These are phyloP conservation scores for Arthromyces matolae DNA, from an alignment of 768 basidiomycete genomes.

Conservation along the genomic window DNA sequence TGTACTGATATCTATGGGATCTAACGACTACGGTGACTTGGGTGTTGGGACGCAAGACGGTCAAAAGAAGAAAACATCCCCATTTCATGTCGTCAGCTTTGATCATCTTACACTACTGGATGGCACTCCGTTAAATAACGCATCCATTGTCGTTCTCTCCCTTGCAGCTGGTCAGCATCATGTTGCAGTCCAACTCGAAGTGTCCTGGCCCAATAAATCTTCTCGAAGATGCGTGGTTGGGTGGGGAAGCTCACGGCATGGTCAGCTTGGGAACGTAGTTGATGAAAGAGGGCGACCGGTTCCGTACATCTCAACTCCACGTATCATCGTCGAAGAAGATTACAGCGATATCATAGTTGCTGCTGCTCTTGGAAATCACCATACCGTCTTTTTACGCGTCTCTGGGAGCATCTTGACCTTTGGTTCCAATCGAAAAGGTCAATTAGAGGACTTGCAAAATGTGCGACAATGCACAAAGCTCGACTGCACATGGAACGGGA, in stretches of 20 bases:
- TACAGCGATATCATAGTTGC: constrained; percentile 28
- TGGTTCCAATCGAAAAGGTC: constrained; percentile 74
- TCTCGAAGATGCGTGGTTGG: constrained; percentile 44
- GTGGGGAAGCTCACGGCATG: constrained; percentile 85
- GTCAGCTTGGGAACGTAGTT: constrained; percentile 61
- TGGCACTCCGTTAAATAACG: constrained; percentile 20
- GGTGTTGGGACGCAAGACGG: constrained; percentile 44
- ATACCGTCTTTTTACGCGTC: constrained; percentile 51
- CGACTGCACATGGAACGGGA: constrained; percentile 80
- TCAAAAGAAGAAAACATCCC: constrained; percentile 13
- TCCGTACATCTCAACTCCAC: constrained; percentile 30
- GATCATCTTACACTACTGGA: constrained; percentile 33
- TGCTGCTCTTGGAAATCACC: constrained; percentile 39
- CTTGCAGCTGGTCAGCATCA: constrained; percentile 72
- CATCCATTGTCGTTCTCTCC: constrained; percentile 31
- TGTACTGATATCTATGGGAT: constrained; percentile 73
- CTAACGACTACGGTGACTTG: constrained; percentile 81
- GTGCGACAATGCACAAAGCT: constrained; percentile 27
- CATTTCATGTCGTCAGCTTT: constrained; percentile 42
- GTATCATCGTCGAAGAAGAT: constrained; percentile 30
- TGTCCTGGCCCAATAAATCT: constrained; percentile 19
- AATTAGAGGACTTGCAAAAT: constrained; percentile 40
- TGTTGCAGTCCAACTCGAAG: constrained; percentile 46
- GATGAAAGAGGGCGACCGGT: constrained; percentile 19
- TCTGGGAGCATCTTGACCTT: constrained; percentile 47